Percentiles rank a stretch among this genome's conserved stretches.
Evolutionary conservation across 192 early-diverging fungal species (phyloP).

Genomic region (Coemansia sp.): DNA sequence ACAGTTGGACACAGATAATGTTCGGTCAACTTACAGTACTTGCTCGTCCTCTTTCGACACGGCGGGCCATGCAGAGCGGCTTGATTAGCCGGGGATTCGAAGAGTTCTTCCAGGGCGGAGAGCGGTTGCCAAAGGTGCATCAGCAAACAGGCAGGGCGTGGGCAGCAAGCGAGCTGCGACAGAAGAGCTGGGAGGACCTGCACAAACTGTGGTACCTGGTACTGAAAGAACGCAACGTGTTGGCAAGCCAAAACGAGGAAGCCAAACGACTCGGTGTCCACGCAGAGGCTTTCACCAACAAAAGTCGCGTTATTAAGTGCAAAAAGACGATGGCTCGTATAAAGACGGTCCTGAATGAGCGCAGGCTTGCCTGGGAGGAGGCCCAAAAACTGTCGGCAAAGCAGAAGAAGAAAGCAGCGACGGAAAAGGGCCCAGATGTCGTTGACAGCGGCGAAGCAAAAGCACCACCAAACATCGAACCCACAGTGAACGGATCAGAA

Average conservation of each 20-base stretch:
- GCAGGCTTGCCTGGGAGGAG: constrained; percentile 66
- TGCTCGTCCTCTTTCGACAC: constrained; percentile 42
- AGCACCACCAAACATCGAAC: not conserved
- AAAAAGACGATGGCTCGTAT: constrained; percentile 85
- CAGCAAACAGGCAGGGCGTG: constrained; percentile 78
- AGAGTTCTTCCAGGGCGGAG: constrained; percentile 64
- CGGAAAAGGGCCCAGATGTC: not conserved
- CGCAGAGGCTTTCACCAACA: constrained; percentile 62
- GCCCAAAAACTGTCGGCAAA: constrained; percentile 27
- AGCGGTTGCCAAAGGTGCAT: constrained; percentile 55
- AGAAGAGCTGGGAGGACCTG: constrained; percentile 95
- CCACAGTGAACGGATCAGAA: not conserved
- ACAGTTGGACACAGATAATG: constrained; percentile 12
- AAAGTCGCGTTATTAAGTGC: constrained; percentile 71
- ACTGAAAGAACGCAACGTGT: constrained; percentile 82
- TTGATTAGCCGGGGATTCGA: constrained; percentile 61
- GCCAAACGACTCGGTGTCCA: constrained; percentile 61
- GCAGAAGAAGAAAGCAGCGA: not conserved
- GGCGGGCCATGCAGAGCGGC: constrained; percentile 48
- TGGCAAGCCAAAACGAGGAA: constrained; percentile 75
- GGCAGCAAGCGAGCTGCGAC: constrained; percentile 84
- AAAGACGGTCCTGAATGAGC: constrained; percentile 78
- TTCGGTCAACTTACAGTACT: constrained; percentile 26
- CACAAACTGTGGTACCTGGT: constrained; percentile 94
- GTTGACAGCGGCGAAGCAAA: constrained; percentile 1